Evolutionary conservation across 2,329 filamentous ascomycete genomes (phyloP).

Genomic region (Epichloe festucae): DNA sequence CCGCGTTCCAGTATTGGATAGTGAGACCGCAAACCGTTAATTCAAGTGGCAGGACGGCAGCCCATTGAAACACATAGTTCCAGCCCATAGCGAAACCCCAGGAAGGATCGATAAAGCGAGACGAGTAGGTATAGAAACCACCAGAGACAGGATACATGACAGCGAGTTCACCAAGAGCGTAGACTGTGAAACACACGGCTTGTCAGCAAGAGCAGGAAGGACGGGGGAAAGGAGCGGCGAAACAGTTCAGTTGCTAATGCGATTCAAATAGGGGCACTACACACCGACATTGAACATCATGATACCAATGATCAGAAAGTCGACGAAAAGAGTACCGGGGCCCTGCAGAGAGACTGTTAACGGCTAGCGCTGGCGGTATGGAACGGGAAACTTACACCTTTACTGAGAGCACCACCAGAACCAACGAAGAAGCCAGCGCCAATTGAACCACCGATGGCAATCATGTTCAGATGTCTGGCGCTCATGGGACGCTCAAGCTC

Average conservation of each 20-base stretch:
- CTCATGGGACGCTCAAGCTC: constrained; percentile 34
- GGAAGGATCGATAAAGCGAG: constrained; percentile 45
- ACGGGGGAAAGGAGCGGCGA: background rate
- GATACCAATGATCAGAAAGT: constrained; percentile 7
- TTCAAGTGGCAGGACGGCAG: constrained; percentile 33
- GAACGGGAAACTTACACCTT: constrained; percentile 27
- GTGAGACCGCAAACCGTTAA: constrained; percentile 37
- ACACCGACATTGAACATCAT: constrained; percentile 9
- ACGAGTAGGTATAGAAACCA: constrained; percentile 45
- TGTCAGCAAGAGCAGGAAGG: background rate
- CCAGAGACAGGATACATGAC: constrained; percentile 46
- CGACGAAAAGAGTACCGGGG: constrained; percentile 4
- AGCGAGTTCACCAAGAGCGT: constrained; percentile 44
- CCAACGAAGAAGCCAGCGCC: constrained; percentile 52
- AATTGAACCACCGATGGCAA: constrained; percentile 48
- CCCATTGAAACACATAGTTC: constrained; percentile 37
- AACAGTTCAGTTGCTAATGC: background rate
- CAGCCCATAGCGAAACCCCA: constrained; percentile 42
- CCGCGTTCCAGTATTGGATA: constrained; percentile 34
- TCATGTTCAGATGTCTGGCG: constrained; percentile 45
- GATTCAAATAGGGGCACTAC: background rate
- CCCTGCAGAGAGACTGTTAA: constrained; percentile 19
- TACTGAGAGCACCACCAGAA: constrained; percentile 38
- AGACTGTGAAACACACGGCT: constrained; percentile 20
- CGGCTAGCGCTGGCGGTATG: constrained; percentile 33